These are phyloP conservation scores for Epichloe coenophiala DNA, from an alignment of 2,329 filamentous ascomycete species.

Conservation along the genomic window DNA sequence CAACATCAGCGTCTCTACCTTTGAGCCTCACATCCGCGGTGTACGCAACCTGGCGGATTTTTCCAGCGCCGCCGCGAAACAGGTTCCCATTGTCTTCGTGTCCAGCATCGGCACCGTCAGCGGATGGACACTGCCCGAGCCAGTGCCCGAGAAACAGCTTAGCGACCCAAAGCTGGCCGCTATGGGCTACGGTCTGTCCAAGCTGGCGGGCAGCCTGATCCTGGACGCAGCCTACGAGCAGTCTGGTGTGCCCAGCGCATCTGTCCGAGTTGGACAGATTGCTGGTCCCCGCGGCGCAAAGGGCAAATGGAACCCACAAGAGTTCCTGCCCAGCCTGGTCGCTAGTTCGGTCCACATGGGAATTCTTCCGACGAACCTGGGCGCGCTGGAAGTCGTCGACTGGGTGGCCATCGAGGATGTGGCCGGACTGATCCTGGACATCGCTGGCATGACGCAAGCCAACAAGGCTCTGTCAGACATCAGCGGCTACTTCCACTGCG, in stretches of 20 bases:
- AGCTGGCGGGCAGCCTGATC: conserved; percentile 27
- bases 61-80: conserved; percentile 16
- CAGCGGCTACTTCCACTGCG: conserved; percentile 31
- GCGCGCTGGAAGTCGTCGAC: conserved; percentile 30
- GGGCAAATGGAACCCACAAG: conserved; percentile 41
- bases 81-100: conserved; percentile 27
- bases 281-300: conserved; percentile 24
- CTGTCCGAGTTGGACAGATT: conserved; percentile 35
- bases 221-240: conserved; percentile 24
- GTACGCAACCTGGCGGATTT: conserved; percentile 36
- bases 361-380: conserved; percentile 31
- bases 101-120: conserved; percentile 27
- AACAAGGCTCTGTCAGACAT: conserved; percentile 10
- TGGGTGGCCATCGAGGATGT: conserved; percentile 41
- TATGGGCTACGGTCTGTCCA: conserved; percentile 30
- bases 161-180: conserved; percentile 15
- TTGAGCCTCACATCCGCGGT: conserved; percentile 35
- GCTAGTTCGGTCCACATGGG: conserved; percentile 35
- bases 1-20: conserved; percentile 33
- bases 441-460: conserved; percentile 21
- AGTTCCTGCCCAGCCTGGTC: conserved; percentile 41
- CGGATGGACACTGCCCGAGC: conserved; percentile 16
- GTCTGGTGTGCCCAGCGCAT: conserved; percentile 23
- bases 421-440: conserved; percentile 32
- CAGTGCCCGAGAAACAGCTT: conserved; percentile 25